Evolutionary conservation across 2,329 filamentous ascomycete species (phyloP).

Genomic region (Domatiomyces globalis): DNA sequence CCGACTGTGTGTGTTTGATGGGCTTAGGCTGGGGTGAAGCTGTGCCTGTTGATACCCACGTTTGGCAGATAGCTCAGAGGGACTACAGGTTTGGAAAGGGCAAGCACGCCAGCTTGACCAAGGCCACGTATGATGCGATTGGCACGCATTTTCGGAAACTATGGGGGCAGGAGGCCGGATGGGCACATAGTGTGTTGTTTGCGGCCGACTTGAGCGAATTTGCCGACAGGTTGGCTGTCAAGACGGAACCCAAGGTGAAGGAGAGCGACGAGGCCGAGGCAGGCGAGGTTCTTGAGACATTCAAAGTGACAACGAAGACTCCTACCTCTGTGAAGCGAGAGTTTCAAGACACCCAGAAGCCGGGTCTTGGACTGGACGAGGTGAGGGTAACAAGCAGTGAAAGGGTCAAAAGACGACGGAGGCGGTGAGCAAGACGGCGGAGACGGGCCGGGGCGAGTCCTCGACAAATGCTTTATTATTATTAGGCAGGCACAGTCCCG

Average conservation of each 20-base stretch:
- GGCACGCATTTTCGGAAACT: constrained; percentile 77
- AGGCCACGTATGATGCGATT: constrained; percentile 75
- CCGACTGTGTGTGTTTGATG: constrained; percentile 94
- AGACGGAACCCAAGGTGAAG: constrained; percentile 25
- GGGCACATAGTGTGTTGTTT: constrained; percentile 95
- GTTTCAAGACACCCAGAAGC: constrained; percentile 6
- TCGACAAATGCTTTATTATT: not conserved
- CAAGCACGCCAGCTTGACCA: constrained; percentile 73
- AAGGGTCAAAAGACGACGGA: constrained; percentile 15
- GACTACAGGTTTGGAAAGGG: constrained; percentile 85
- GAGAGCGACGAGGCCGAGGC: constrained; percentile 21
- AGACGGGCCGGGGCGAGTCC: not conserved
- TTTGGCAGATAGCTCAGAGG: constrained; percentile 94
- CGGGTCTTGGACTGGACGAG: constrained; percentile 13
- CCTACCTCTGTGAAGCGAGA: constrained; percentile 12
- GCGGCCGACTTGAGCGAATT: constrained; percentile 84
- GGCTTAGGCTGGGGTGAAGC: constrained; percentile 90
- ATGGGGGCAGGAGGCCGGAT: constrained; percentile 89
- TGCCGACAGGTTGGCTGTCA: constrained; percentile 45
- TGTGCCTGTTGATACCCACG: constrained; percentile 92
- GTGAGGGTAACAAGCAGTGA: constrained; percentile 8
- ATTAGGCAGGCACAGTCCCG: no score
- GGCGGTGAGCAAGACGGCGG: constrained; percentile 7
- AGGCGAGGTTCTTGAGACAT: constrained; percentile 19
- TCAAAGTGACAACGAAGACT: constrained; percentile 7